A percentile compares a stretch with the other conserved stretches of the same genome.
phyloP scores from a whole-genome alignment of 495 filamentous ascomycete genomes.

The Immersiella caudata region DNA sequence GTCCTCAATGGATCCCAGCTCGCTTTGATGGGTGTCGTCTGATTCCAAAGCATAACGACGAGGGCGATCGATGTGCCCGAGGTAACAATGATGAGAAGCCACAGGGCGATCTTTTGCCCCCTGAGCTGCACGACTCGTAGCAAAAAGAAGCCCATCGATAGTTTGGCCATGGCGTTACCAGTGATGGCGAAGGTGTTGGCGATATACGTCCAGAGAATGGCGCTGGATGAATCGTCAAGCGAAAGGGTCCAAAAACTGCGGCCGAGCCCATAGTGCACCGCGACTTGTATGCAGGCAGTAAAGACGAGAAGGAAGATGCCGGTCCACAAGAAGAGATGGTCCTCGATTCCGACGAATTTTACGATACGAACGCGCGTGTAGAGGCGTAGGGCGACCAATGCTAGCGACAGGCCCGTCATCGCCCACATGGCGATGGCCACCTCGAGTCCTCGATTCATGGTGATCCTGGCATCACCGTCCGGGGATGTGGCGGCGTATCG shows the following conservation, averaged over 20 bases:
- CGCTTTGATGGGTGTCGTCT: constrained; percentile 39
- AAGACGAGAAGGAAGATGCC: constrained; percentile 42
- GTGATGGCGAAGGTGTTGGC: constrained; percentile 45
- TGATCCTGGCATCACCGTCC: constrained; percentile 21
- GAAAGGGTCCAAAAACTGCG: constrained; percentile 38
- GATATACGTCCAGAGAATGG: constrained; percentile 46
- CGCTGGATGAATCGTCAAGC: constrained; percentile 36
- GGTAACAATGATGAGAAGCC: constrained; percentile 40
- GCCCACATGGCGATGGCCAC: constrained; percentile 43
- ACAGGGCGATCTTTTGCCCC: constrained; percentile 42
- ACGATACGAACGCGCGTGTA: constrained; percentile 44
- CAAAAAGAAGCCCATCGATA: constrained; percentile 47
- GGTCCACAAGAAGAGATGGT: constrained; percentile 41
- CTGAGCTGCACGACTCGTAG: constrained; percentile 42
- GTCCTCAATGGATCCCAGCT: constrained; percentile 45
- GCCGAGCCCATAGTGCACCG: constrained; percentile 40
- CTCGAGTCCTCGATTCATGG: constrained; percentile 33
- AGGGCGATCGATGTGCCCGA: constrained; percentile 36
- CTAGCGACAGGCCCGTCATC: constrained; percentile 37
- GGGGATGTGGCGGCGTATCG: constrained; percentile 1
- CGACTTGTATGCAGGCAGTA: constrained; percentile 39
- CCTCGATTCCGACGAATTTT: constrained; percentile 43
- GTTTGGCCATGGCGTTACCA: constrained; percentile 45
- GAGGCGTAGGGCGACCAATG: constrained; percentile 38
- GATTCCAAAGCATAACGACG: constrained; percentile 43